Evolutionary conservation across 768 basidiomycete species (phyloP).

Genomic region (Inosperma sp.): DNA sequence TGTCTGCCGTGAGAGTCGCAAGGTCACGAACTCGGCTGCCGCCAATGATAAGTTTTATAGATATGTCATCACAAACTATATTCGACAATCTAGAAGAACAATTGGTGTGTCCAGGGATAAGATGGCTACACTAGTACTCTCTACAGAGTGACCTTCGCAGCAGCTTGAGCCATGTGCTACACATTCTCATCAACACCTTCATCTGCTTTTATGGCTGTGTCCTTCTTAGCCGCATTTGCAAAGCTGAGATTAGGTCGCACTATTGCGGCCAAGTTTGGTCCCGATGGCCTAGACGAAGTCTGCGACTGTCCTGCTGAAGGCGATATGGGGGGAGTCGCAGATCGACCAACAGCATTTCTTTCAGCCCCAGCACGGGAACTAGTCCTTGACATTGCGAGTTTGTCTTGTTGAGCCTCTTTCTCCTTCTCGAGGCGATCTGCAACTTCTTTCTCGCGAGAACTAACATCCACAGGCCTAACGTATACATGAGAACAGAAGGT

Average conservation of each 20-base stretch:
- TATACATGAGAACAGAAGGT: slow-evolving; percentile 1
- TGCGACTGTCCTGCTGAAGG: slow-evolving; percentile 28
- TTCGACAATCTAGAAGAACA: background rate
- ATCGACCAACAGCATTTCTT: slow-evolving; percentile 31
- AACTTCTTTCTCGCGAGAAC: slow-evolving; percentile 70
- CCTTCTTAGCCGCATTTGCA: slow-evolving; percentile 53
- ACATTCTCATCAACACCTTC: background rate
- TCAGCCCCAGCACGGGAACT: slow-evolving; percentile 50
- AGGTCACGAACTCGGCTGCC: slow-evolving; percentile 14
- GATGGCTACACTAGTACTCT: background rate
- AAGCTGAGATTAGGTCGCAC: slow-evolving; percentile 74
- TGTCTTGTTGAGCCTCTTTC: slow-evolving; percentile 51
- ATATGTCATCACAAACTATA: background rate
- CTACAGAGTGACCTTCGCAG: background rate
- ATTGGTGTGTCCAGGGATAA: background rate
- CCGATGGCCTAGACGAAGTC: slow-evolving; percentile 24
- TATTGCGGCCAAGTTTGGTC: slow-evolving; percentile 30
- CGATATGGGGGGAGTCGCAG: slow-evolving; percentile 32
- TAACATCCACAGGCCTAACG: slow-evolving; percentile 77
- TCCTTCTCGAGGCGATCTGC: slow-evolving; percentile 67
- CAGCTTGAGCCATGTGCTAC: background rate
- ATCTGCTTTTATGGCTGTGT: background rate
- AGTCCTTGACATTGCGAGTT: slow-evolving; percentile 49
- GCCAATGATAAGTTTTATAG: slow-evolving; percentile 11
- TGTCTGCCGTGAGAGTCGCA: slow-evolving; percentile 26